Evolutionary conservation across 2,329 filamentous ascomycete genomes (phyloP).

Genomic region (Ophiostoma sp.): DNA sequence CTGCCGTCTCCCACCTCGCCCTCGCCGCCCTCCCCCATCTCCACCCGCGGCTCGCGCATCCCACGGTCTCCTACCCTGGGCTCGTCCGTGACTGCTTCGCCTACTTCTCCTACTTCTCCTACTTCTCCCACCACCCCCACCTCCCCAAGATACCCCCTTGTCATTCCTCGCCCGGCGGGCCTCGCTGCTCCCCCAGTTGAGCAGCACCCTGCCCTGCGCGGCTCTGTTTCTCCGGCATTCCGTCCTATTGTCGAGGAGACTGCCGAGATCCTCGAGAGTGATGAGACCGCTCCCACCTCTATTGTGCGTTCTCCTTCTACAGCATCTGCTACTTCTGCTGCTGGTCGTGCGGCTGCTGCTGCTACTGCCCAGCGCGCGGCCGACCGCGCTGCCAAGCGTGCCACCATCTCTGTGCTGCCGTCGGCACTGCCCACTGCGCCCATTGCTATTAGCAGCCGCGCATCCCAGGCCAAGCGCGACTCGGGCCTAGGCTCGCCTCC

Average conservation of each 20-base stretch:
- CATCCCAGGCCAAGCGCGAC: background rate
- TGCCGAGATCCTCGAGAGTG: constrained; percentile 28
- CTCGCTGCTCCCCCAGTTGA: constrained; percentile 41
- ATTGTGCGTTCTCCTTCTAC: background rate
- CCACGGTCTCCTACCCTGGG: constrained; percentile 2
- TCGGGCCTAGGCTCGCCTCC: background rate
- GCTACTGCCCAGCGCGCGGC: background rate
- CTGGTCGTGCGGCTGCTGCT: background rate
- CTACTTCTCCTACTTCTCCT: background rate
- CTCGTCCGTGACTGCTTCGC: background rate
- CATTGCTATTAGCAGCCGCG: background rate
- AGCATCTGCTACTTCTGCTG: background rate
- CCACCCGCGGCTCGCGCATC: background rate
- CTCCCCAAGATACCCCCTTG: constrained; percentile 26
- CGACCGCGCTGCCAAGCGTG: background rate
- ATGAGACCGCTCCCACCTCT: constrained; percentile 1
- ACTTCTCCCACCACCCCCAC: constrained; percentile 5
- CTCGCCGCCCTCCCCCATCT: background rate
- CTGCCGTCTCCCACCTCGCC: background rate
- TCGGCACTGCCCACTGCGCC: background rate
- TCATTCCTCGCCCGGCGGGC: constrained; percentile 37
- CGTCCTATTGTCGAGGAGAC: constrained; percentile 35
- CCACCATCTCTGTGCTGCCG: background rate
- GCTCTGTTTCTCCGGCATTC: constrained; percentile 32
- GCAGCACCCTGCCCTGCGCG: constrained; percentile 50